Evolutionary conservation across 352 stramenopile genomes (phyloP).

Genomic region (Heterotrichella gracilis): DNA sequence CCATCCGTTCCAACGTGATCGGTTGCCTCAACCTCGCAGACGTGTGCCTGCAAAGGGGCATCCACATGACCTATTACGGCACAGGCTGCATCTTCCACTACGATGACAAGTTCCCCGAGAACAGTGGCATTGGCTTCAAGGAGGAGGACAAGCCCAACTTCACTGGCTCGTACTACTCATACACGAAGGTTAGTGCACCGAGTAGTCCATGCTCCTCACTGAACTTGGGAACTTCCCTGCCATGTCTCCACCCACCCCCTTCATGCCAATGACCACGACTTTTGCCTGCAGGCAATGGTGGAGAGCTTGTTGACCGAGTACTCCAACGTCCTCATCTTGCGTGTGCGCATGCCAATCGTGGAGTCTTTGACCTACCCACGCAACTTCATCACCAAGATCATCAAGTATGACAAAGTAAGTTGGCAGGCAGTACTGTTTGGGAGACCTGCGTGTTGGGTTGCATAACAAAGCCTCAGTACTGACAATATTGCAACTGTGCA

Average conservation of each 20-base stretch:
- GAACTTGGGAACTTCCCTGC: too few species aligned
- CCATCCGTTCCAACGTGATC: constrained; percentile 48
- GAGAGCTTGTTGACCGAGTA: constrained; percentile 41
- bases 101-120: constrained; percentile 36
- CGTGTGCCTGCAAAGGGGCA: constrained; percentile 29
- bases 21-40: constrained; percentile 45
- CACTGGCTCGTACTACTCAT: constrained; percentile 45
- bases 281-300: too few species aligned
- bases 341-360: constrained; percentile 53
- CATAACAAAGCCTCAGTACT: too few species aligned
- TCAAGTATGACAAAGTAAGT: constrained; percentile 35
- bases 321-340: constrained; percentile 35
- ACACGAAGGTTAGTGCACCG: too few species aligned
- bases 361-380: constrained; percentile 43
- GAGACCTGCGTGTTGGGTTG: too few species aligned
- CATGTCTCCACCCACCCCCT: too few species aligned
- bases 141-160: constrained; percentile 54
- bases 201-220: too few species aligned
- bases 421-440: too few species aligned
- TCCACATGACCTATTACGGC: constrained; percentile 49
- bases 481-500: too few species aligned
- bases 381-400: constrained; percentile 61
- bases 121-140: constrained; percentile 36
- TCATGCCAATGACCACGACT: too few species aligned
- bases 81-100: constrained; percentile 65